Evolutionary conservation across 345 rosid species (phyloP), one percentile per base, ranked within the genome.

Genomic region (Odontarrhena argentea): DNA sequence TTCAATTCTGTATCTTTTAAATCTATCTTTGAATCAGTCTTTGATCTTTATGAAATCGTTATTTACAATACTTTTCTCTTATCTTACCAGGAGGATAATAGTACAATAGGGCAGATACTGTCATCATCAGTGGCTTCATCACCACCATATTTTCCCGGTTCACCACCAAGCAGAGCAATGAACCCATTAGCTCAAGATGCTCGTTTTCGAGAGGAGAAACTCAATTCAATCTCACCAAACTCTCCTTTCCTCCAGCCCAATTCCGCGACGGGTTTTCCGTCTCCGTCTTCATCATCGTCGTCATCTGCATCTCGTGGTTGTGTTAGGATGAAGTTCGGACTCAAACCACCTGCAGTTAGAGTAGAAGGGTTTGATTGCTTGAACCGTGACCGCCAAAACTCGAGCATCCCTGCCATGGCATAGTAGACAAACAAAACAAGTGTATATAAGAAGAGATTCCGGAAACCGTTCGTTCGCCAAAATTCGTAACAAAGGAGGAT

Each of bases 281-380:
- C 77, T 25, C 84, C 84, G 1, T 84, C 90, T 0, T 79, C 90
- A 1, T 60, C 71, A 0, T 56, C 83, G 0, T 83, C 94, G 28
- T 80, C 88, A 5, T 78, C 96, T 9, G 60, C 95, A 25, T 70
- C 97, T 38, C 74, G 96, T 46, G 81, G 96, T 60, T 91, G 91
- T 60, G 86, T 46, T 32, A 78, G 93, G 54, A 71, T 83, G 87
- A 88, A 83, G 34, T 84, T 88, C 22, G 99, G 99, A 69, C 82
- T 80, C 22, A 91, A 87, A 70, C 85, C 91, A 3, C 96, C 93
- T 5, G 82, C 92, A 6, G 96, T 91, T 94, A 91, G 97, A 81
- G 92, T 94, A 85, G 99, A 94, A 91, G 99, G 99, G 65, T 94
- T 94, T 47, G 92, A 91, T 81, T 94, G 99, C 85, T 95, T 94